Evolutionary conservation across 208 protist genomes (phyloP).

Genomic region (Spongospora subterranea): DNA sequence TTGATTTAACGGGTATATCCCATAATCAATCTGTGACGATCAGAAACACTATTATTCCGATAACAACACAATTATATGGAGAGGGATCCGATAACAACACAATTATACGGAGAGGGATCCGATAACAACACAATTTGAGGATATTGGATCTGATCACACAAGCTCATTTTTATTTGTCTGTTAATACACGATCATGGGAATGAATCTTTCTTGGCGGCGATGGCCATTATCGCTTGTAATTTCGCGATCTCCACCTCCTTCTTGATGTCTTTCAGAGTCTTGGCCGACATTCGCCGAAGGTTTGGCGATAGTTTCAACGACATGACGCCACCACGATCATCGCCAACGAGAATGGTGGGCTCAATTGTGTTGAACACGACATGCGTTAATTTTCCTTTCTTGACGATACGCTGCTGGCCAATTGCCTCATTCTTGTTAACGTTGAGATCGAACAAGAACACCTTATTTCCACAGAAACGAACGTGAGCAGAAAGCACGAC

Average conservation of each 20-base stretch:
- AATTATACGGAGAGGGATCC: too few relatives aligned
- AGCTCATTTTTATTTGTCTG: too few relatives aligned
- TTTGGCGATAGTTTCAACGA: conserved; percentile 91
- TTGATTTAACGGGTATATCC: too few relatives aligned
- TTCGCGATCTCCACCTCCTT: conserved; percentile 46
- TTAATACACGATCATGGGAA: too few relatives aligned
- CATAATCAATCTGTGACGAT: too few relatives aligned
- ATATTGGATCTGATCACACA: too few relatives aligned
- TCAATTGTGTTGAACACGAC: conserved; percentile 88
- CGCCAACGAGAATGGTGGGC: conserved; percentile 91
- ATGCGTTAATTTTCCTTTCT: conserved; percentile 93
- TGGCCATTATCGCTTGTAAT: conserved; percentile 4
- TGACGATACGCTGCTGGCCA: conserved; percentile 91
- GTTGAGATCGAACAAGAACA: conserved; percentile 77
- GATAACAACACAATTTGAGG: too few relatives aligned
- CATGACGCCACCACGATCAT: conserved; percentile 90
- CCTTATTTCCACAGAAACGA: background rate
- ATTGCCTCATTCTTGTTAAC: conserved; percentile 92
- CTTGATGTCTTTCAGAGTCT: conserved; percentile 51
- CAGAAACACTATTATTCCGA: too few relatives aligned
- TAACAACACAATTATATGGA: too few relatives aligned
- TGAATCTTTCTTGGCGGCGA: conserved; percentile 54
- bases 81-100: too few relatives aligned
- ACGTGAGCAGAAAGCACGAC: background rate
- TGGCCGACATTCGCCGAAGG: conserved; percentile 50